Conservation (phyloP, 257 asterid genomes). For the Penstemon eatonii region DNA sequence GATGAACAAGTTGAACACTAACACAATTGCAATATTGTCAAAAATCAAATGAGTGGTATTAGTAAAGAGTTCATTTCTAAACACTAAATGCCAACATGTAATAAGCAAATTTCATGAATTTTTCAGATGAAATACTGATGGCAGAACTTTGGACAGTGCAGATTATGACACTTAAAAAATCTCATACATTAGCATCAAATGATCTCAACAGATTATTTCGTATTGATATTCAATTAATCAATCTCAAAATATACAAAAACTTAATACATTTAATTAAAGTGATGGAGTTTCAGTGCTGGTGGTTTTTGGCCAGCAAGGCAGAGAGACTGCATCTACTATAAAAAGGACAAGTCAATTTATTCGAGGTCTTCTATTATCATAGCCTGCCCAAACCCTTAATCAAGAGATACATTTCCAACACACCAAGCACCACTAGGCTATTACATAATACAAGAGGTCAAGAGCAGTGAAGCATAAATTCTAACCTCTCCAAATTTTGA, state of each 20-base stretch:
- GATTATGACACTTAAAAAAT: too few relatives aligned
- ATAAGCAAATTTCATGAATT: too few relatives aligned
- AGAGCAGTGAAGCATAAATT: constrained; percentile 16
- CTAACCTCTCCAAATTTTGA: constrained; percentile 93
- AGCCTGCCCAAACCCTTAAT: constrained; percentile 10
- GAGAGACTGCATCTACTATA: not conserved
- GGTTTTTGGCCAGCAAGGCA: constrained; percentile 7
- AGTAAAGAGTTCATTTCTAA: not conserved
- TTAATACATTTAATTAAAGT: not conserved
- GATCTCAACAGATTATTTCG: not conserved
- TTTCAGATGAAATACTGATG: too few relatives aligned
- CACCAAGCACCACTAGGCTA: constrained; percentile 20
- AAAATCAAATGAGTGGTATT: not conserved
- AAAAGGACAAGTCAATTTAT: too few relatives aligned
- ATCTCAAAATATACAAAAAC: not conserved
- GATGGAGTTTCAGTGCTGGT: not conserved
- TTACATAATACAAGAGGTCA: constrained; percentile 21
- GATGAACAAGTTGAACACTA: too few relatives aligned
- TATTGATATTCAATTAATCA: not conserved
- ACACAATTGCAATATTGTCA: not conserved
- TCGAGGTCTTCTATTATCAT: too few relatives aligned
- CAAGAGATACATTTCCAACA: constrained; percentile 19
- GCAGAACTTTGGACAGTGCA: too few relatives aligned
- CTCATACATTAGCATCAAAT: not conserved
- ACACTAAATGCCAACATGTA: too few relatives aligned